These are phyloP conservation scores for Candolleomyces eurysporus DNA, from an alignment of 768 basidiomycete species.

Conservation along the genomic window DNA sequence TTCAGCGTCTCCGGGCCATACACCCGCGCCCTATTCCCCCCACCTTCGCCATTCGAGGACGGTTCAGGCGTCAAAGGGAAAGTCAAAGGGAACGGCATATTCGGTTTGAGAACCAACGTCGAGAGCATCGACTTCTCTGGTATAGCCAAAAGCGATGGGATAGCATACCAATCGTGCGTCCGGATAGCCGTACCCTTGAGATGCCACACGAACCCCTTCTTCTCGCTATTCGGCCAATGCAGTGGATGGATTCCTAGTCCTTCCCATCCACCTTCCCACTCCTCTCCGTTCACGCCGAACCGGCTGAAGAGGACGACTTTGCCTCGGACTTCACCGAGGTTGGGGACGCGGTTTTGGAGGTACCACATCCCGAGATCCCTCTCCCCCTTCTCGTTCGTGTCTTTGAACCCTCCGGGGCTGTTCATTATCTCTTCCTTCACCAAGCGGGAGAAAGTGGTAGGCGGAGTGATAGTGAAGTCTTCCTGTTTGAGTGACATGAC, in stretches of 20 bases:
- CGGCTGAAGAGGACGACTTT: slow-evolving; percentile 84
- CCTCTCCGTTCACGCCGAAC: slow-evolving; percentile 68
- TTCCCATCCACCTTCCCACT: slow-evolving; percentile 67
- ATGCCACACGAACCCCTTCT: slow-evolving; percentile 76
- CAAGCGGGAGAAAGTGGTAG: slow-evolving; percentile 54
- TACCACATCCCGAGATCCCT: slow-evolving; percentile 65
- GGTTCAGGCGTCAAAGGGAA: slow-evolving; percentile 20
- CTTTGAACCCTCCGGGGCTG: slow-evolving; percentile 47
- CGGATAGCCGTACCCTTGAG: slow-evolving; percentile 66
- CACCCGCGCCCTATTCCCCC: background rate
- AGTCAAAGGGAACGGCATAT: slow-evolving; percentile 17
- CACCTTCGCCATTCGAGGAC: slow-evolving; percentile 1
- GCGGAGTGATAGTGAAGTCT: slow-evolving; percentile 50
- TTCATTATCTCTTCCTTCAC: slow-evolving; percentile 63
- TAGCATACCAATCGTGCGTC: slow-evolving; percentile 87
- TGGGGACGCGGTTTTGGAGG: slow-evolving; percentile 77
- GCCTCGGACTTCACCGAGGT: slow-evolving; percentile 80
- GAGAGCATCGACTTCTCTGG: slow-evolving; percentile 74
- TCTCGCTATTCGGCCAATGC: slow-evolving; percentile 78
- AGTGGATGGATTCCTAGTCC: slow-evolving; percentile 87
- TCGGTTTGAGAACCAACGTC: slow-evolving; percentile 49
- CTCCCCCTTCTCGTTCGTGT: slow-evolving; percentile 8
- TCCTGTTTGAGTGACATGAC: slow-evolving; percentile 92
- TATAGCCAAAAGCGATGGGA: slow-evolving; percentile 77
- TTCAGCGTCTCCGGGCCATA: slow-evolving; percentile 43